Percentiles rank a stretch among this genome's conserved stretches.
phyloP scores from a whole-genome alignment of 2,329 filamentous ascomycete species.

The Aspergillus brasiliensis region DNA sequence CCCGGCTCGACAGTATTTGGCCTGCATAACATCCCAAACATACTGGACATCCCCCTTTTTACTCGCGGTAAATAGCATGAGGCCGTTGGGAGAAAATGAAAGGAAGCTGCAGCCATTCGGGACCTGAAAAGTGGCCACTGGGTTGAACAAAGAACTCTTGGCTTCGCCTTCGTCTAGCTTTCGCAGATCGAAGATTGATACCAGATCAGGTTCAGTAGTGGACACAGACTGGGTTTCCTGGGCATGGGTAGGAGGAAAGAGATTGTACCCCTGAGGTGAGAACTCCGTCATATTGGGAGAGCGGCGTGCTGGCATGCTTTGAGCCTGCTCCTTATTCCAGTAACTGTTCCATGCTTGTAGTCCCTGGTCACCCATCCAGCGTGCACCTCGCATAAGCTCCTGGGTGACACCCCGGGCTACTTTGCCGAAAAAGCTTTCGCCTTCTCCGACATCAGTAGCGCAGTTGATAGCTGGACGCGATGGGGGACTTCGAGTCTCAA shows the following conservation, averaged over 20 bases:
- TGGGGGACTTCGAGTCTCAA: constrained; percentile 47
- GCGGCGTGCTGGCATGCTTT: constrained; percentile 32
- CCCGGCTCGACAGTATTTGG: constrained; percentile 45
- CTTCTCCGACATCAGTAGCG: constrained; percentile 49
- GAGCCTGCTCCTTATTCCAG: constrained; percentile 49
- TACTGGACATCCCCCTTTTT: constrained; percentile 54
- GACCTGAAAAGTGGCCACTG: constrained; percentile 49
- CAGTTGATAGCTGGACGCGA: constrained; percentile 46
- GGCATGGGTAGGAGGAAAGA: constrained; percentile 52
- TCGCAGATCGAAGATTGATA: constrained; percentile 51
- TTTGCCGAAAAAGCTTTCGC: constrained; percentile 51
- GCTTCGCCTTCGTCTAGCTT: constrained; percentile 44
- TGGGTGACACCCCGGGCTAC: constrained; percentile 53
- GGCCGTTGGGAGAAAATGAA: constrained; percentile 51
- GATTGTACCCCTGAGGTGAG: constrained; percentile 33
- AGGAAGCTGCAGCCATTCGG: constrained; percentile 54
- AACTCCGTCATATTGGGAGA: constrained; percentile 32
- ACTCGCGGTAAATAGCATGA: constrained; percentile 51
- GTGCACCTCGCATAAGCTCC: constrained; percentile 51
- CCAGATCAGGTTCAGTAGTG: constrained; percentile 45
- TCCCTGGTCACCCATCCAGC: constrained; percentile 54
- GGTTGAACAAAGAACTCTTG: constrained; percentile 37
- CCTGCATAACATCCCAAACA: constrained; percentile 54
- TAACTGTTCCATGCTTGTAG: constrained; percentile 54
- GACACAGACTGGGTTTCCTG: constrained; percentile 40